These are phyloP conservation scores for Fusarium palustre DNA, from an alignment of 2,329 filamentous ascomycete genomes.

Conservation along the genomic window DNA sequence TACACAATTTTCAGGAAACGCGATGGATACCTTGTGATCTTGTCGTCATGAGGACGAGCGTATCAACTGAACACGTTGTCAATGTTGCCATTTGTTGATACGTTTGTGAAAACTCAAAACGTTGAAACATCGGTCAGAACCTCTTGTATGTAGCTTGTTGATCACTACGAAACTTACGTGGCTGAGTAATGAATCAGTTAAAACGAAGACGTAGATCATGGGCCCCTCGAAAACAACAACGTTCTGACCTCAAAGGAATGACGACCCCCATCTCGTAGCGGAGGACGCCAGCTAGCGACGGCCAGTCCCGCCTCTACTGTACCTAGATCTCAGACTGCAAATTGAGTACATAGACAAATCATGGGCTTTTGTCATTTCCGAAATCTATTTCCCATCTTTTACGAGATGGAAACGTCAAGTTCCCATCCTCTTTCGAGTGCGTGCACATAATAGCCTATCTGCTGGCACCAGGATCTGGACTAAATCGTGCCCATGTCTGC, in stretches of 20 bases:
- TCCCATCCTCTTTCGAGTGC: background rate
- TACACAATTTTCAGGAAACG: background rate
- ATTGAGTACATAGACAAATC: background rate
- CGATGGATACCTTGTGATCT: conserved; percentile 35
- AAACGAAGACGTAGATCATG: background rate
- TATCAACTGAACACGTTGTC: conserved; percentile 14
- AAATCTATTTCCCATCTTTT: conserved; percentile 14
- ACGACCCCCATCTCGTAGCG: background rate
- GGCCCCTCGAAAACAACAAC: background rate
- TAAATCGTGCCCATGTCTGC: background rate
- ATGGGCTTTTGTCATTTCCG: conserved; percentile 2
- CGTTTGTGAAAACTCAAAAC: background rate
- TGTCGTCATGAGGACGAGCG: conserved; percentile 23
- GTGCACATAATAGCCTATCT: background rate
- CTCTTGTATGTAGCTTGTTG: background rate
- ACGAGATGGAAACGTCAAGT: conserved; percentile 6
- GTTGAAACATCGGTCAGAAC: conserved; percentile 5
- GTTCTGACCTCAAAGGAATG: background rate
- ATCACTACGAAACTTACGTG: conserved; percentile 1
- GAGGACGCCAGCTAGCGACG: conserved; percentile 21
- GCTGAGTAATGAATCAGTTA: background rate
- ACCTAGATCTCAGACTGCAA: background rate
- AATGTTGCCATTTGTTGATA: background rate
- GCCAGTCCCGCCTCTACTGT: conserved; percentile 29
- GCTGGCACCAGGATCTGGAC: background rate